A percentile compares a stretch with the other conserved stretches of the same genome.
Conservation (phyloP, 1,284 basidiomycete species). For the Melampsora americana region DNA sequence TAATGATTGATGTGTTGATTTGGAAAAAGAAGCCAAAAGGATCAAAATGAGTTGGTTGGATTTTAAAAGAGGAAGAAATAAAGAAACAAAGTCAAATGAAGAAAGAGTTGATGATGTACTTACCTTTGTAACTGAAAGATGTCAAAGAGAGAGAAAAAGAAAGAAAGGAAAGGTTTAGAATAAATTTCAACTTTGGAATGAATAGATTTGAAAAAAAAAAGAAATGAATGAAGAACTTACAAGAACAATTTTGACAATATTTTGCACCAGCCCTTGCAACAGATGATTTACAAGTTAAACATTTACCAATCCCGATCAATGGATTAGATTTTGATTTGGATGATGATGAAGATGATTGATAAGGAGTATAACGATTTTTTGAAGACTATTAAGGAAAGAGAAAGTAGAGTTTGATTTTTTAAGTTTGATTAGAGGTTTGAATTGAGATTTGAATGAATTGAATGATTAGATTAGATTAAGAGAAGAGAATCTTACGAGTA, state of each 20-base stretch:
- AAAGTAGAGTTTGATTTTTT: too few species aligned
- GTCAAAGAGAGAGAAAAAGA: constrained; percentile 12
- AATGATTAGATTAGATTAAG: background rate
- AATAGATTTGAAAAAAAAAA: too few species aligned
- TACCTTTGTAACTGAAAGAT: background rate
- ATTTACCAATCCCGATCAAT: constrained; percentile 20
- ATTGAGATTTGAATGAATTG: too few species aligned
- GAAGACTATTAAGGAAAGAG: constrained; percentile 13
- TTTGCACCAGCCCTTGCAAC: constrained; percentile 30
- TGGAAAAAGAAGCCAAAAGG: background rate
- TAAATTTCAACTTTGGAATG: background rate
- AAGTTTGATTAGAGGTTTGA: too few species aligned
- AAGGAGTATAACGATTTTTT: constrained; percentile 42
- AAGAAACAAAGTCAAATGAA: too few species aligned
- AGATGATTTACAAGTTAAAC: constrained; percentile 43
- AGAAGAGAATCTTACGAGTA: constrained; percentile 12
- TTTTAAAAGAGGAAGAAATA: too few species aligned
- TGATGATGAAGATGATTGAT: constrained; percentile 23
- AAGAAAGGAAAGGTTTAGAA: background rate
- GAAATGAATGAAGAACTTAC: constrained; percentile 7
- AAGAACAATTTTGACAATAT: constrained; percentile 43
- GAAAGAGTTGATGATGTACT: too few species aligned
- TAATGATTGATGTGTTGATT: too few species aligned
- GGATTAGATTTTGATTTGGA: constrained; percentile 19
- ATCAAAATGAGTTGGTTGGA: too few species aligned